phyloP scores from a whole-genome alignment of 2,329 filamentous ascomycete genomes.

The Paramyrothecium roridum region DNA sequence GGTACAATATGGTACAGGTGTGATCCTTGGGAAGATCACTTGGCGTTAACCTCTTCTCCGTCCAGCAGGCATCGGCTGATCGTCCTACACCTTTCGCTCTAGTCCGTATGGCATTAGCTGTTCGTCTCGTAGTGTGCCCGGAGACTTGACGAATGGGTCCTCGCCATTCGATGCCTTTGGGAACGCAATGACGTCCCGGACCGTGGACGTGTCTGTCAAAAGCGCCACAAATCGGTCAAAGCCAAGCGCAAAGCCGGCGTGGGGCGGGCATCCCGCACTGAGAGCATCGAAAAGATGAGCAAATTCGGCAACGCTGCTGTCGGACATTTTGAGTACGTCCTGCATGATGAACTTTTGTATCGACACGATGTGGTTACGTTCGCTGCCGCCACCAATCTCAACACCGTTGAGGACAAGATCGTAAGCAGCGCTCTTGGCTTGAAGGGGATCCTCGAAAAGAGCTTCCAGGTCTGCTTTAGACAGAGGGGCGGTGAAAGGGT shows the following conservation, averaged over 20 bases:
- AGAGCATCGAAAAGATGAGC: conserved; percentile 80
- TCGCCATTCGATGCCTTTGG: conserved; percentile 91
- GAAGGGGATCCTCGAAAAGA: conserved; percentile 67
- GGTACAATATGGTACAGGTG: neutral
- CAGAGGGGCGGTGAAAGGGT: conserved; percentile 91
- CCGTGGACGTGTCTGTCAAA: conserved; percentile 71
- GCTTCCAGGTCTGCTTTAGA: conserved; percentile 69
- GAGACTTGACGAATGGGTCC: conserved; percentile 78
- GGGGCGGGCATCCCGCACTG: conserved; percentile 83
- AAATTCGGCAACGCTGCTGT: conserved; percentile 74
- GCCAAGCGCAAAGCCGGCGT: conserved; percentile 88
- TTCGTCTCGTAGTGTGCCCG: conserved; percentile 62
- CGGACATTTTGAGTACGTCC: conserved; percentile 75
- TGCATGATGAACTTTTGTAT: conserved; percentile 84
- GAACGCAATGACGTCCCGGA: conserved; percentile 94
- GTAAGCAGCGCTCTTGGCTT: conserved; percentile 82
- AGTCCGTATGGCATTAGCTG: conserved; percentile 48
- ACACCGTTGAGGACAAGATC: conserved; percentile 95
- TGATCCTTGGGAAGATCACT: neutral
- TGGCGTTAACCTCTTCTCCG: neutral
- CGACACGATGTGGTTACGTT: conserved; percentile 81
- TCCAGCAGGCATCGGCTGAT: neutral
- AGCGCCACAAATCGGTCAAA: conserved; percentile 85
- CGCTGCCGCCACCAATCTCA: conserved; percentile 88
- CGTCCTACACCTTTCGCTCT: conserved; percentile 7